Evolutionary conservation across 345 rosid species (phyloP).

Genomic region (Rubroshorea leprosula): DNA sequence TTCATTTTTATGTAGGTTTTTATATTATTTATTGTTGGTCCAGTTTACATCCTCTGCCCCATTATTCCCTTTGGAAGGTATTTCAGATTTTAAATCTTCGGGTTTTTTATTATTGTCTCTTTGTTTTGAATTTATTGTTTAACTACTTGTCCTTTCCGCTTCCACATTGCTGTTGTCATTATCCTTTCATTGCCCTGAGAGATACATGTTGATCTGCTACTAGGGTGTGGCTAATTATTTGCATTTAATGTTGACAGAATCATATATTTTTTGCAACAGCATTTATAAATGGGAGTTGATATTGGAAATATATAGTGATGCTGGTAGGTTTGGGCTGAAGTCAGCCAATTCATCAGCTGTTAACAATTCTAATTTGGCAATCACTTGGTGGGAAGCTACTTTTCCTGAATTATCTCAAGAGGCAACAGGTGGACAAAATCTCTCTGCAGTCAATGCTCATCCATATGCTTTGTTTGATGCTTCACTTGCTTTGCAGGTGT

Average conservation of each 20-base stretch:
- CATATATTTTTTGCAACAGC: constrained; percentile 50
- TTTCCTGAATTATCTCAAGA: constrained; percentile 75
- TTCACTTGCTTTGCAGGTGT: constrained; percentile 85
- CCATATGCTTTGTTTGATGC: constrained; percentile 79
- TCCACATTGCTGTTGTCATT: not conserved
- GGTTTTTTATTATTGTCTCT: not conserved
- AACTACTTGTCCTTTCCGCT: not conserved
- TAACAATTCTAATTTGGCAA: constrained; percentile 69
- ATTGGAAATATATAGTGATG: constrained; percentile 82
- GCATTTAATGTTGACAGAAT: too few species aligned
- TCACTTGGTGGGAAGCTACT: constrained; percentile 89
- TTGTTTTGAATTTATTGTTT: not conserved
- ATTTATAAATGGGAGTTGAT: constrained; percentile 71
- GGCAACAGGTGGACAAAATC: constrained; percentile 38
- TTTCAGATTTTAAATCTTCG: not conserved
- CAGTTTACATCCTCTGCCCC: constrained; percentile 83
- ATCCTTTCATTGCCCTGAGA: not conserved
- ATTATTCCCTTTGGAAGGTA: constrained; percentile 94
- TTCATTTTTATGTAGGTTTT: constrained; percentile 60
- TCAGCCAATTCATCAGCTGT: constrained; percentile 60
- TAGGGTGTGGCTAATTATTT: not conserved
- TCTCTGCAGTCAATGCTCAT: constrained; percentile 50
- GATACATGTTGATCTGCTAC: too few species aligned
- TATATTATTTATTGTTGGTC: constrained; percentile 73
- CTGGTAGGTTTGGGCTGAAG: constrained; percentile 61